These are phyloP conservation scores for Tulasnella sp. DNA, from an alignment of 768 basidiomycete species.

Conservation along the genomic window DNA sequence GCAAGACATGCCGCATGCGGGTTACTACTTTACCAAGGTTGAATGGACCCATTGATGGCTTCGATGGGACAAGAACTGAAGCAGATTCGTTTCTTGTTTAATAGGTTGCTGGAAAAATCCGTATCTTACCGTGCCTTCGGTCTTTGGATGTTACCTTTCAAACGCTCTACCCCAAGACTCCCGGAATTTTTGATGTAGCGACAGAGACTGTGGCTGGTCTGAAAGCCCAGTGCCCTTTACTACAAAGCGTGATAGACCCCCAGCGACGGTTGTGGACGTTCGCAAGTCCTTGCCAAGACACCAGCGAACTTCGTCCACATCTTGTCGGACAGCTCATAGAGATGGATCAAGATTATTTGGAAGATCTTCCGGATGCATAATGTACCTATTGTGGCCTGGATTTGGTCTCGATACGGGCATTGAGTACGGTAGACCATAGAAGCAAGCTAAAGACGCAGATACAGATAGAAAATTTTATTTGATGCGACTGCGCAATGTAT, in stretches of 20 bases:
- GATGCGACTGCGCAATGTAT: no score
- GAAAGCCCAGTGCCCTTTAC: neutral
- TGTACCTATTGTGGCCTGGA: no score
- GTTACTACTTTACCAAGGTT: neutral
- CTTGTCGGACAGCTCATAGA: neutral
- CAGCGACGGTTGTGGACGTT: neutral
- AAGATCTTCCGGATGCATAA: no score
- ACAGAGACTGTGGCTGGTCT: neutral
- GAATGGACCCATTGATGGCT: neutral
- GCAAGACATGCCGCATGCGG: neutral
- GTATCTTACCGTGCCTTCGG: neutral
- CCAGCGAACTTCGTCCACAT: neutral
- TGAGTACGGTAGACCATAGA: no score
- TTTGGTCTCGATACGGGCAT: no score
- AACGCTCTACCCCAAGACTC: neutral
- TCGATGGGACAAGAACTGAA: neutral
- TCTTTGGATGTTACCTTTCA: neutral
- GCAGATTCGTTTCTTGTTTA: neutral
- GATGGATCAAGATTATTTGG: no score
- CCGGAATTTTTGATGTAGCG: neutral
- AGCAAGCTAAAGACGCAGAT: no score
- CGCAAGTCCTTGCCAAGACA: neutral
- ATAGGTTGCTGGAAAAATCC: neutral
- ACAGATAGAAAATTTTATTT: no score
- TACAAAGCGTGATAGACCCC: neutral